A percentile compares a stretch with the other conserved stretches of the same genome.
Conservation (phyloP, 768 basidiomycete genomes). For the Podaxis pistillaris region DNA sequence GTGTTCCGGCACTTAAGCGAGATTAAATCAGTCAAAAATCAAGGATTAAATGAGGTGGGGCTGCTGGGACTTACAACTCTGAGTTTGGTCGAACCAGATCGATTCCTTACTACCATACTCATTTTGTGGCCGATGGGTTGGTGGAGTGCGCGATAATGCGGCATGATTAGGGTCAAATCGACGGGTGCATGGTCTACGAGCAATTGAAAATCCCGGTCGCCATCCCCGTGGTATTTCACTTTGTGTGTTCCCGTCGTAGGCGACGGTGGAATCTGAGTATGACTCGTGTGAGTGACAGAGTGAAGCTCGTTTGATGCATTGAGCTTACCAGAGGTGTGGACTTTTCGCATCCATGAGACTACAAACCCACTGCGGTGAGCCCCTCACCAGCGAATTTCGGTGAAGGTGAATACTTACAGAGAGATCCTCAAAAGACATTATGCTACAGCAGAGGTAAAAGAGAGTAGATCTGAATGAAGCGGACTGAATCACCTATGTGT, state of each 20-base stretch:
- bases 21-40: conserved; percentile 16
- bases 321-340: conserved; percentile 23
- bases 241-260: conserved; percentile 52
- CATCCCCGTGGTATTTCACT: conserved; percentile 59
- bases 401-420: conserved; percentile 1
- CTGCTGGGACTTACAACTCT: conserved; percentile 61
- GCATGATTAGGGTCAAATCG: conserved; percentile 67
- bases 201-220: conserved; percentile 67
- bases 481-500: neutral
- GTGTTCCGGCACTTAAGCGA: conserved; percentile 53
- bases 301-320: neutral
- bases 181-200: conserved; percentile 51
- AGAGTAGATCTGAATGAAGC: neutral
- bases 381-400: neutral
- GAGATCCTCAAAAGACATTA: conserved; percentile 11
- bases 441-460: conserved; percentile 3
- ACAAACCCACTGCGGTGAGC: conserved; percentile 11
- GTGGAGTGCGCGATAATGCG: conserved; percentile 74
- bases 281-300: conserved; percentile 1
- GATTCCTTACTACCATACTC: conserved; percentile 61
- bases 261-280: conserved; percentile 15
- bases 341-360: conserved; percentile 25
- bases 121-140: conserved; percentile 74
- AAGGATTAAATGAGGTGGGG: neutral
- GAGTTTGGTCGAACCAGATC: conserved; percentile 56